These are phyloP conservation scores for Porphyrellus cyaneotinctus DNA, from an alignment of 768 basidiomycete species.

Conservation along the genomic window DNA sequence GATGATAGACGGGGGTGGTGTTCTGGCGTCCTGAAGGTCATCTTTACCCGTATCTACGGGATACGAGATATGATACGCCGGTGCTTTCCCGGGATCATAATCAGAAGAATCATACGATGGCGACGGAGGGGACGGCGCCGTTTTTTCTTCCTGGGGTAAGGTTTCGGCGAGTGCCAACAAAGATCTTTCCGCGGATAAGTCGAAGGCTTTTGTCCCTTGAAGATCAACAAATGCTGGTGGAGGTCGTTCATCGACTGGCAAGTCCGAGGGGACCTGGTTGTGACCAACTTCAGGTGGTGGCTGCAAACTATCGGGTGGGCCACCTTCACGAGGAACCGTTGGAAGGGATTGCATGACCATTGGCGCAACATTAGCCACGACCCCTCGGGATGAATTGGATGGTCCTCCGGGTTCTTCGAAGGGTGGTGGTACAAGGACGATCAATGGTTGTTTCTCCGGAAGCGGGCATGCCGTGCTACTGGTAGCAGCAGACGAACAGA, in stretches of 20 bases:
- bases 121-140: not conserved
- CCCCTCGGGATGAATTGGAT: not conserved
- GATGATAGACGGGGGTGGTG: not conserved
- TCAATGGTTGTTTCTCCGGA: not conserved
- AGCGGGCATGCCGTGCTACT: not conserved
- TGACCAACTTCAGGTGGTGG: slow-evolving; percentile 2
- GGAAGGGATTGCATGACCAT: not conserved
- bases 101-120: not conserved
- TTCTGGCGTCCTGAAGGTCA: not conserved
- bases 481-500: not conserved
- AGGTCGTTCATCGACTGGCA: slow-evolving; percentile 22
- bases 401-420: slow-evolving; percentile 1
- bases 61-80: not conserved
- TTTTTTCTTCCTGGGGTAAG: not conserved
- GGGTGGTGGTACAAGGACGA: not conserved
- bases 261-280: slow-evolving; percentile 23
- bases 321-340: not conserved
- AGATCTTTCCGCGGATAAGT: not conserved
- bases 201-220: not conserved
- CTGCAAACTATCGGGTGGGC: not conserved
- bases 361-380: not conserved
- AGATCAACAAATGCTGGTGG: slow-evolving; percentile 26
- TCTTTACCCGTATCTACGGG: not conserved
- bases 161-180: not conserved
- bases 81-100: not conserved